These are phyloP conservation scores for Cocos nucifera DNA, from an alignment of 176 grass and related monocot species.

Conservation along the genomic window DNA sequence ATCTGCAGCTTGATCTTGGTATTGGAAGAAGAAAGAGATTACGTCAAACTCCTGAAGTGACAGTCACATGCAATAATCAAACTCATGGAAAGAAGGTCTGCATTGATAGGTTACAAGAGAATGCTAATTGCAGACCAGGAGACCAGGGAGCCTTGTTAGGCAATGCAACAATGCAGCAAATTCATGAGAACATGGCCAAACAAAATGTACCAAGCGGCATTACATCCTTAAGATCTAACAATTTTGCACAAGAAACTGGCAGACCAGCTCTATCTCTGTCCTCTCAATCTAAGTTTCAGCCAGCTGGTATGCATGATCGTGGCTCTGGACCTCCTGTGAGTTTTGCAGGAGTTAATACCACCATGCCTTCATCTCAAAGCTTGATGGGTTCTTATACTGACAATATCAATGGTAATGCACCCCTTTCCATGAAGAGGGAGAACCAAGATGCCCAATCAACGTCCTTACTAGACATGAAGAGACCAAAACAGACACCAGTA, in stretches of 20 bases:
- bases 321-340: conserved; percentile 33
- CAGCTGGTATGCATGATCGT: conserved; percentile 49
- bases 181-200: conserved; percentile 27
- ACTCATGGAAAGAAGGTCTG: conserved; percentile 77
- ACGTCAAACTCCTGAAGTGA: conserved; percentile 56
- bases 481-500: conserved; percentile 47
- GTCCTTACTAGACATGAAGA: conserved; percentile 47
- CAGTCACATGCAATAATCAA: conserved; percentile 57
- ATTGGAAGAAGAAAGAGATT: conserved; percentile 76
- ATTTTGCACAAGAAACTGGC: conserved; percentile 49
- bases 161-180: conserved; percentile 40
- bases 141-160: conserved; percentile 22
- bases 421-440: conserved; percentile 69
- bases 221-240: conserved; percentile 48
- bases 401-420: conserved; percentile 27
- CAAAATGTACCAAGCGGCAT: conserved; percentile 31
- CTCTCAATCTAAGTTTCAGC: conserved; percentile 45
- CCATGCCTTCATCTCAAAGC: conserved; percentile 51
- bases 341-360: conserved; percentile 47
- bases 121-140: conserved; percentile 31
- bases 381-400: conserved; percentile 45
- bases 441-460: conserved; percentile 48
- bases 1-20: conserved; percentile 78
- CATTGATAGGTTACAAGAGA: conserved; percentile 57
- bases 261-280: conserved; percentile 35